phyloP scores from a whole-genome alignment of 192 early-diverging fungal species.

The Backusella sp. region DNA sequence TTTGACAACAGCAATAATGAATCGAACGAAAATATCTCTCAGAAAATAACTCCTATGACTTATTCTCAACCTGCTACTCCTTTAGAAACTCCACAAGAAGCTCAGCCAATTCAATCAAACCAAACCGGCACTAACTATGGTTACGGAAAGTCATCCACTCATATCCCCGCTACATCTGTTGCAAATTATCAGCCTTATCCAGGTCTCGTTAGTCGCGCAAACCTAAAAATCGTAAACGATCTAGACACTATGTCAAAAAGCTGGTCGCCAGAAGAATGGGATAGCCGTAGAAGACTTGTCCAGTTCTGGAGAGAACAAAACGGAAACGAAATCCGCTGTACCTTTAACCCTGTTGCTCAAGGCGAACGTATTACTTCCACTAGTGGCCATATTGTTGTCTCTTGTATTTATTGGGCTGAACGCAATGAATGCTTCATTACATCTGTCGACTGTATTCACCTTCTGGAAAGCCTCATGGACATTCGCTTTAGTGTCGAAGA shows the following conservation, averaged over 20 bases:
- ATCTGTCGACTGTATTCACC: slow-evolving; percentile 72
- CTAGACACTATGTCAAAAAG: slow-evolving; percentile 62
- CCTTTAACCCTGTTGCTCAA: slow-evolving; percentile 62
- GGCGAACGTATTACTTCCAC: slow-evolving; percentile 35
- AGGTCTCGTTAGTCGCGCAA: slow-evolving; percentile 65
- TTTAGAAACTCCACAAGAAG: not conserved
- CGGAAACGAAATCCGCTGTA: slow-evolving; percentile 63
- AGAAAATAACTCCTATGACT: not conserved
- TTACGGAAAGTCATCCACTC: not conserved
- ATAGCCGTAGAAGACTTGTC: slow-evolving; percentile 63
- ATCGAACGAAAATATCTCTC: not conserved
- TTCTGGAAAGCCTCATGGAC: slow-evolving; percentile 70
- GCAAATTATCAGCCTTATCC: slow-evolving; percentile 54
- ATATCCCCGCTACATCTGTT: slow-evolving; percentile 20
- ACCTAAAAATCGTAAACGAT: slow-evolving; percentile 63
- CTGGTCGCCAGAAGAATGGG: slow-evolving; percentile 66
- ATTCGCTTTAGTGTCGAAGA: slow-evolving; percentile 75
- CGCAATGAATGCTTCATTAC: slow-evolving; percentile 73
- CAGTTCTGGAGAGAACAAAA: slow-evolving; percentile 72
- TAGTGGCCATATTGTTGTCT: slow-evolving; percentile 53
- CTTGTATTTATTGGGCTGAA: slow-evolving; percentile 78
- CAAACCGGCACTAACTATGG: not conserved
- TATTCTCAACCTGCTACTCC: not conserved
- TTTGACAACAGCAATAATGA: not conserved
- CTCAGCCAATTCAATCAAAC: not conserved